Evolutionary conservation across 768 basidiomycete genomes (phyloP).

Genomic region (Botryobasidium botryosum): DNA sequence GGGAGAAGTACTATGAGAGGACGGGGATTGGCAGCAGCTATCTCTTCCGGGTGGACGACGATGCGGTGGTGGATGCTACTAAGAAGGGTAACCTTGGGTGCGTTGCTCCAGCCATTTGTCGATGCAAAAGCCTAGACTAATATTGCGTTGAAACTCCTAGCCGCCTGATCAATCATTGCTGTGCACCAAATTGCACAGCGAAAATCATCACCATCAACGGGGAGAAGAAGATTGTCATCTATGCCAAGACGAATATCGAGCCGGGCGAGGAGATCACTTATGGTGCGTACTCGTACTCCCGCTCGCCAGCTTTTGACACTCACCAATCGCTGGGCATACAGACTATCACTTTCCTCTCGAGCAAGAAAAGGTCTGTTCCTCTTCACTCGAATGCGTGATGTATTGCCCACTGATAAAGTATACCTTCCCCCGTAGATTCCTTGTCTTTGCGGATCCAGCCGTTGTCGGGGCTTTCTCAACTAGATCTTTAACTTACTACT

Average conservation of each 20-base stretch:
- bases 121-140: conserved; percentile 7
- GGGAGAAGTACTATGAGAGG: conserved; percentile 92
- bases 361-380: conserved; percentile 51
- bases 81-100: conserved; percentile 98
- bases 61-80: conserved; percentile 94
- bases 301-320: neutral
- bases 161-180: conserved; percentile 96
- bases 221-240: conserved; percentile 98
- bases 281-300: conserved; percentile 34
- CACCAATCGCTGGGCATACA: conserved; percentile 18
- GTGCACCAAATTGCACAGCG: conserved; percentile 55
- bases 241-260: conserved; percentile 91
- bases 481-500: conserved; percentile 26
- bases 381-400: neutral
- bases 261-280: conserved; percentile 97
- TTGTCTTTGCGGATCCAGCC: conserved; percentile 75
- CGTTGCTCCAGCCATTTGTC: conserved; percentile 20
- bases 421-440: conserved; percentile 35
- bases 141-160: conserved; percentile 25
- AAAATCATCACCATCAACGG: conserved; percentile 40
- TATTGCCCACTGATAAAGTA: neutral
- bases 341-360: conserved; percentile 99
- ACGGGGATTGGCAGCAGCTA: conserved; percentile 98
- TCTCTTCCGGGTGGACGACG: conserved; percentile 94
- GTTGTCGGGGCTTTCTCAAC: conserved; percentile 92